phyloP scores from a whole-genome alignment of 176 grass and related monocot genomes.

The Triticum dicoccoides region DNA sequence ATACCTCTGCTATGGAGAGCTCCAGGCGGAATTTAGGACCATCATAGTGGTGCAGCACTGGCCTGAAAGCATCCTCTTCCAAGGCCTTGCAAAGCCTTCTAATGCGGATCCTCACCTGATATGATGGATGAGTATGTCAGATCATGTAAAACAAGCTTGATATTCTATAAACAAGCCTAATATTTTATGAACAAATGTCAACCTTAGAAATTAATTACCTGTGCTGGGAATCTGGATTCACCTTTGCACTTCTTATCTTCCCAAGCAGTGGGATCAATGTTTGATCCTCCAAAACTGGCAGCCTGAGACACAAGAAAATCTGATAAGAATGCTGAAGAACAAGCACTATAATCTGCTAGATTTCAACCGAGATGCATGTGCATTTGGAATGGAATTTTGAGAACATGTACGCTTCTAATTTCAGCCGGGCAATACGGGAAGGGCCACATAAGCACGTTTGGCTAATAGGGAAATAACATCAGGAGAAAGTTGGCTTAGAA shows the following conservation, averaged over 20 bases:
- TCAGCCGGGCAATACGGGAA: not conserved
- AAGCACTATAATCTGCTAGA: not conserved
- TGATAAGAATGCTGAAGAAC: not conserved
- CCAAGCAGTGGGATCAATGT: conserved; percentile 96
- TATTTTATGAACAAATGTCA: not conserved
- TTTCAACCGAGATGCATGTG: not conserved
- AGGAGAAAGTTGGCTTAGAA: not conserved
- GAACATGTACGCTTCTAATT: not conserved
- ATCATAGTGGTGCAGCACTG: conserved; percentile 97
- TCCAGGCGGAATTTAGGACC: conserved; percentile 96
- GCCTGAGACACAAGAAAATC: conserved; percentile 44
- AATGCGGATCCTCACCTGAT: conserved; percentile 90
- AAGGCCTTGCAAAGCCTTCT: conserved; percentile 89
- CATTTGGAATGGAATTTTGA: not conserved
- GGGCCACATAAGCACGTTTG: not conserved
- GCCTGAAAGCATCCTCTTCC: conserved; percentile 98
- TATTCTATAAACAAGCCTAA: conserved; percentile 12
- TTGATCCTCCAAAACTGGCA: conserved; percentile 94
- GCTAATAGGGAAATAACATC: not conserved
- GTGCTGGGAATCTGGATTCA: conserved; percentile 94
- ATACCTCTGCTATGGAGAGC: conserved; percentile 95
- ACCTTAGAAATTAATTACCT: conserved; percentile 43
- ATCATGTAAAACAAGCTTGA: conserved; percentile 13
- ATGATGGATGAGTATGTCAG: conserved; percentile 31
- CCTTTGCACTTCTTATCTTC: conserved; percentile 99